Base-by-base conservation (phyloP, 106 monocot species). In the Dioscorea zingiberensis region DNA sequence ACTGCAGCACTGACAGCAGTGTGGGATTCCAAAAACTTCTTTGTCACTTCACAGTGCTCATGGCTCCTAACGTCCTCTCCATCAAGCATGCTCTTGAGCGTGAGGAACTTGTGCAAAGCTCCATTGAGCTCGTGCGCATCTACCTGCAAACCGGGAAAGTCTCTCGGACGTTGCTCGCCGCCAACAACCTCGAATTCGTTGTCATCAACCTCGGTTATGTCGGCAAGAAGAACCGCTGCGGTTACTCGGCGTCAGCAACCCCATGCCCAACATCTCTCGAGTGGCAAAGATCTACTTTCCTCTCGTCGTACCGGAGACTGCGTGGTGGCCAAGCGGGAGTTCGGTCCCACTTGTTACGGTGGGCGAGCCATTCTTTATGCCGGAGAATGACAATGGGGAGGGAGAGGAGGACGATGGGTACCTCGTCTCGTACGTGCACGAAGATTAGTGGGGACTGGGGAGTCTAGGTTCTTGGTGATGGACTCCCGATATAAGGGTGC, bases 111-210 rank as follows among this genome's bases (percentile, higher is more conserved):
- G 76, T 85, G 14, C 86, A 94, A 67, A 30, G 51, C 64, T 78
- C 70, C 71, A 73, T 94, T 27, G 94, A 94, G 84, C 90, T 75
- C 80, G 82, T 90, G 58, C 78, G 84, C 71, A 84, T 94, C 67
- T 74, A 90, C 58, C 66, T 89, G 10, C 17, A 44, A 44, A 74
- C 25, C 17, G 73, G 73, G 12, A 38, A 25, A 13, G 63, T 73
- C 9, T 11, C 27, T 3, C 11, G 78, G 30, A 73, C 21, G 55
- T 55, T 63, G 46, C 56, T 78, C 21, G 68, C 73, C 1, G 48
- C 61, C 1, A 23, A 24, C 21, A 68, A 73, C 68, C 53, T 73
- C 29, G 73, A 78, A 47, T 78, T 73, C 56, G 54, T 53, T 1
- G 78, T 68, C 44, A 64, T 78, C 27, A 60, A 78, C 45, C 73